phyloP scores from a whole-genome alignment of 257 asterid species.

The Agastache rugosa region DNA sequence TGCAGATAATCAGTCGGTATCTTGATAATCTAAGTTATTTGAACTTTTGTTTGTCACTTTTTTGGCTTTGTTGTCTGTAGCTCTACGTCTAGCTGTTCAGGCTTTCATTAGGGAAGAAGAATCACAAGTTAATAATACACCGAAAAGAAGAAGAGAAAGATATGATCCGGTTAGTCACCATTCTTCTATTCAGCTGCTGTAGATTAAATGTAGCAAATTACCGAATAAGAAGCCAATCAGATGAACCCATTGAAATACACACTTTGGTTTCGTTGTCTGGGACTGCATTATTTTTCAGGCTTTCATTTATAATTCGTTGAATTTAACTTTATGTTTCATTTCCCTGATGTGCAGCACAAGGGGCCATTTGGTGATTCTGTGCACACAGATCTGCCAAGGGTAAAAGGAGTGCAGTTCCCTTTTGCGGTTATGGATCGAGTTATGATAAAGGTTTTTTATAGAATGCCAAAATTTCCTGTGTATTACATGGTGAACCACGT shows the following conservation, averaged over 20 bases:
- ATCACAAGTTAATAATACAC: conserved; percentile 53
- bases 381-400: conserved; percentile 59
- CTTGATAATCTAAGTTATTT: conserved; percentile 1
- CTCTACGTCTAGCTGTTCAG: conserved; percentile 86
- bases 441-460: conserved; percentile 70
- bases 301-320: conserved; percentile 4
- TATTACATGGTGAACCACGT: conserved; percentile 34
- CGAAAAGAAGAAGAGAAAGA: conserved; percentile 80
- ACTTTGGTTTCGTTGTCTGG: conserved; percentile 2
- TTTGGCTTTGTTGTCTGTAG: conserved; percentile 50
- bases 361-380: conserved; percentile 62
- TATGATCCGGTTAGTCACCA: conserved; percentile 64
- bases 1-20: conserved; percentile 5
- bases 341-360: conserved; percentile 61
- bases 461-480: conserved; percentile 27
- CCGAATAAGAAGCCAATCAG: conserved; percentile 4
- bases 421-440: conserved; percentile 86
- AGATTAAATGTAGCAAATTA: background rate
- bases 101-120: conserved; percentile 89
- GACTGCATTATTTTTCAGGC: background rate
- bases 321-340: conserved; percentile 17
- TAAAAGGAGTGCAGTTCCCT: conserved; percentile 91
- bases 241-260: background rate
- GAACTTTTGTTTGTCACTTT: conserved; percentile 3
- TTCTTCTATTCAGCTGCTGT: conserved; percentile 18